A percentile compares a stretch with the other conserved stretches of the same genome.
Evolutionary conservation across 2,329 filamentous ascomycete species (phyloP).

Genomic region (Tolypocladium inflatum): DNA sequence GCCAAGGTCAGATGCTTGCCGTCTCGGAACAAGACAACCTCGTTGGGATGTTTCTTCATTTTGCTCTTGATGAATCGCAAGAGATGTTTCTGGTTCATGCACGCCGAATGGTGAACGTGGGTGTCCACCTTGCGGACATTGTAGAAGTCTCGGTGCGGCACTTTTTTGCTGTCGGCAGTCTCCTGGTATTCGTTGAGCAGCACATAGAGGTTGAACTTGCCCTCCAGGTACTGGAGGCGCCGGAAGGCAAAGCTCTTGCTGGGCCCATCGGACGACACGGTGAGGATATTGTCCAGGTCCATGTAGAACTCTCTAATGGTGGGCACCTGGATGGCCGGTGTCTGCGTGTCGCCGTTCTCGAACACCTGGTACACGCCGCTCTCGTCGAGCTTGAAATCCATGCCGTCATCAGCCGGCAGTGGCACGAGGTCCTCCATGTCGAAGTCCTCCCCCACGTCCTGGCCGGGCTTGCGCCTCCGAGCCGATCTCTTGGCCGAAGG

Average conservation of each 20-base stretch:
- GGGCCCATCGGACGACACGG: slow-evolving; percentile 88
- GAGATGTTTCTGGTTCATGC: slow-evolving; percentile 99
- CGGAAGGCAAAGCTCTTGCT: slow-evolving; percentile 96
- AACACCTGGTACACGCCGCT: slow-evolving; percentile 91
- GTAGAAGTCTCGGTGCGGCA: slow-evolving; percentile 97
- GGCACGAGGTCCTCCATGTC: slow-evolving; percentile 69
- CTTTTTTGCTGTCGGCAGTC: slow-evolving; percentile 93
- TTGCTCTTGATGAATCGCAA: slow-evolving; percentile 99
- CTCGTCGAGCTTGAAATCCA: slow-evolving; percentile 71
- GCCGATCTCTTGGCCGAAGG: slow-evolving; percentile 33
- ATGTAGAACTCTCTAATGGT: slow-evolving; percentile 93
- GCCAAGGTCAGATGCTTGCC: slow-evolving; percentile 83
- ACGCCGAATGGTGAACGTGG: slow-evolving; percentile 97
- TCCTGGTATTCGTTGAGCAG: slow-evolving; percentile 96
- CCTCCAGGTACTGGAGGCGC: slow-evolving; percentile 88
- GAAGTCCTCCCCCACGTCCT: slow-evolving; percentile 90
- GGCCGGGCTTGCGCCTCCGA: slow-evolving; percentile 71
- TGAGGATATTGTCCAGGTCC: slow-evolving; percentile 78
- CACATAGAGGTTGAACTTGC: slow-evolving; percentile 91
- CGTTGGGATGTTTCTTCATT: slow-evolving; percentile 96
- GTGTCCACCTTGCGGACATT: slow-evolving; percentile 98
- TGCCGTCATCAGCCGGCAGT: slow-evolving; percentile 58
- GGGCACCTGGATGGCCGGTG: slow-evolving; percentile 74
- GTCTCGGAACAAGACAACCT: slow-evolving; percentile 86
- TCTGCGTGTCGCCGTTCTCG: slow-evolving; percentile 52